phyloP scores from a whole-genome alignment of 208 protist genomes.

The Trypanosoma grayi region DNA sequence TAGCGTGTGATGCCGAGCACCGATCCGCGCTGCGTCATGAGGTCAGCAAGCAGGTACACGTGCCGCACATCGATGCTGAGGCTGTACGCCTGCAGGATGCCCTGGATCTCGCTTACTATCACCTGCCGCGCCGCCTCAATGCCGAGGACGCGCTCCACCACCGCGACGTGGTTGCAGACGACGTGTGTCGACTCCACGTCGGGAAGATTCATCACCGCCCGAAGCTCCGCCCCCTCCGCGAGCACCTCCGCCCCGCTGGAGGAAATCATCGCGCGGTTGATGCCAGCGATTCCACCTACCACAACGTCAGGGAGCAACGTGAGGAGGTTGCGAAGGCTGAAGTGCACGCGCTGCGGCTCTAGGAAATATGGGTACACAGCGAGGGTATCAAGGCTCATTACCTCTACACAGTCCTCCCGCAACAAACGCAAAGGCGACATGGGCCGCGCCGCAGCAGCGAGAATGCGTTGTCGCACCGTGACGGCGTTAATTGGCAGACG shows the following conservation, averaged over 20 bases:
- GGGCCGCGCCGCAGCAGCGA: conserved; percentile 52
- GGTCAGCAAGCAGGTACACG: conserved; percentile 98
- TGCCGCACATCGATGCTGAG: conserved; percentile 98
- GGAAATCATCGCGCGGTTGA: conserved; percentile 96
- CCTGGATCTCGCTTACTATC: conserved; percentile 97
- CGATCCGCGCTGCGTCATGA: conserved; percentile 98
- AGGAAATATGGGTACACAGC: conserved; percentile 67
- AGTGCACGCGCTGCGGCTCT: conserved; percentile 53
- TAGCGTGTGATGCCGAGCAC: conserved; percentile 99
- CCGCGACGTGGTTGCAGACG: conserved; percentile 97
- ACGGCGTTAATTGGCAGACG: conserved; percentile 91
- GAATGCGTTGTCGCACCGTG: conserved; percentile 77
- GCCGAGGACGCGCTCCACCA: conserved; percentile 94
- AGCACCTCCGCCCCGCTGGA: conserved; percentile 78
- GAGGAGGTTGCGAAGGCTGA: conserved; percentile 87
- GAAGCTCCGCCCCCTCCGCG: conserved; percentile 93
- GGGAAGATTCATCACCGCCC: conserved; percentile 93
- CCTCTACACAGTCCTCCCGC: conserved; percentile 74
- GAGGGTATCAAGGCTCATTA: conserved; percentile 60
- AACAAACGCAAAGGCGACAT: conserved; percentile 89
- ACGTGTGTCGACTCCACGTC: conserved; percentile 92
- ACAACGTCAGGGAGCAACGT: conserved; percentile 84
- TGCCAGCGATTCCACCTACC: conserved; percentile 92
- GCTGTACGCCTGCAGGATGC: conserved; percentile 95
- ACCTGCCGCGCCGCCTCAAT: conserved; percentile 97